These are phyloP conservation scores for Beauveria scarabaeidicola DNA, from an alignment of 2,329 filamentous ascomycete genomes.

Conservation along the genomic window DNA sequence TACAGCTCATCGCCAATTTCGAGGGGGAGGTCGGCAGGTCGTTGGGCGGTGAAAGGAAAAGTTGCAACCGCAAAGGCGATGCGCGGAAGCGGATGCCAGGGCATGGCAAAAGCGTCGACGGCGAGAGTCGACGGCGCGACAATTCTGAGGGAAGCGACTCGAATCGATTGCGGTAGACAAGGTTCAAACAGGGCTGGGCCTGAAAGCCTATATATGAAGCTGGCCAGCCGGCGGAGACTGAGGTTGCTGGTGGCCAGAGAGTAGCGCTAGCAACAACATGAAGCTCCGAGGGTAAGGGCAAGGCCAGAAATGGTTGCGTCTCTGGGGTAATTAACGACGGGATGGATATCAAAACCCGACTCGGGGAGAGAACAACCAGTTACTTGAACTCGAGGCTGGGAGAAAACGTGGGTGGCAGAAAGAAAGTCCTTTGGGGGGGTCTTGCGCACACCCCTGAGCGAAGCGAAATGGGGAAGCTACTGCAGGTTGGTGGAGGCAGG, in stretches of 20 bases:
- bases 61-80: slow-evolving; percentile 97
- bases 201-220: background rate
- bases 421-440: background rate
- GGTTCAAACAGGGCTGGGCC: background rate
- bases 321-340: background rate
- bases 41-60: slow-evolving; percentile 82
- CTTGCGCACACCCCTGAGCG: slow-evolving; percentile 11
- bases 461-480: slow-evolving; percentile 5
- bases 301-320: background rate
- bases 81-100: slow-evolving; percentile 92
- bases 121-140: background rate
- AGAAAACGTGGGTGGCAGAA: slow-evolving; percentile 3
- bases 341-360: background rate
- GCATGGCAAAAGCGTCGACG: slow-evolving; percentile 48
- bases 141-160: slow-evolving; percentile 9
- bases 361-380: background rate
- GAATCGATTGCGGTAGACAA: background rate
- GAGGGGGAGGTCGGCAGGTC: slow-evolving; percentile 84
- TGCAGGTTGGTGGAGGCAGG: background rate
- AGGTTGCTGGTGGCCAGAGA: slow-evolving; percentile 7
- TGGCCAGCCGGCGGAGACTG: slow-evolving; percentile 7
- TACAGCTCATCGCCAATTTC: slow-evolving; percentile 98
- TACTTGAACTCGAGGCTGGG: background rate
- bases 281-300: background rate
- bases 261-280: slow-evolving; percentile 8